A percentile compares a stretch with the other conserved stretches of the same genome.
Evolutionary conservation across 2,329 filamentous ascomycete species (phyloP).

Genomic region (Aureobasidium uvarum): DNA sequence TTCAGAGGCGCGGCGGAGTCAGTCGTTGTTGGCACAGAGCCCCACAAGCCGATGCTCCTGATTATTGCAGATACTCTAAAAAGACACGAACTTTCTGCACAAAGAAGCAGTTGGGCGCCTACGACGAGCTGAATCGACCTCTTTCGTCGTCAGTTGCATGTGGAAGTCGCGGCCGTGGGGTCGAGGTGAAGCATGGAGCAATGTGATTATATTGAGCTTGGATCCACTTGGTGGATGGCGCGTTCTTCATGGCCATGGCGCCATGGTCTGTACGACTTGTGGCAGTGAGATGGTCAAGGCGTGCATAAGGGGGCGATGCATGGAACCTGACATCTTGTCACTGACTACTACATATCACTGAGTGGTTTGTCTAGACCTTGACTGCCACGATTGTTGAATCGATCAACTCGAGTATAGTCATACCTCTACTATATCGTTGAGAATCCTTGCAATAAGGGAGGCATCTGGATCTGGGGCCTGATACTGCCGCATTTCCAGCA

Average conservation of each 20-base stretch:
- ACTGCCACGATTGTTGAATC: not conserved
- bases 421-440: not conserved
- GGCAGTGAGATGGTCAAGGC: constrained; percentile 15
- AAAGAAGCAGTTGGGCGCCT: not conserved
- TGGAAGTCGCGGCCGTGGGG: not conserved
- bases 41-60: constrained; percentile 14
- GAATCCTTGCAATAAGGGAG: not conserved
- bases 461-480: not conserved
- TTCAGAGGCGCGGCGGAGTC: not conserved
- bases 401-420: not conserved
- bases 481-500: not conserved
- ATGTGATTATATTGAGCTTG: not conserved
- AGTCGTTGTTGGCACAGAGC: not conserved
- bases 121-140: not conserved
- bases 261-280: constrained; percentile 15
- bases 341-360: constrained; percentile 12
- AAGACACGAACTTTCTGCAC: constrained; percentile 1
- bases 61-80: constrained; percentile 20
- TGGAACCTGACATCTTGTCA: not conserved
- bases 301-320: constrained; percentile 8
- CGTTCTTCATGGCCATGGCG: constrained; percentile 18
- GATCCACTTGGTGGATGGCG: constrained; percentile 11
- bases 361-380: not conserved
- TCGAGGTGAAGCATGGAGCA: constrained; percentile 5
- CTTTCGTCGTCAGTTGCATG: not conserved